Base-by-base conservation (phyloP, 75 land plant species). In the Pinus albicaulis region DNA sequence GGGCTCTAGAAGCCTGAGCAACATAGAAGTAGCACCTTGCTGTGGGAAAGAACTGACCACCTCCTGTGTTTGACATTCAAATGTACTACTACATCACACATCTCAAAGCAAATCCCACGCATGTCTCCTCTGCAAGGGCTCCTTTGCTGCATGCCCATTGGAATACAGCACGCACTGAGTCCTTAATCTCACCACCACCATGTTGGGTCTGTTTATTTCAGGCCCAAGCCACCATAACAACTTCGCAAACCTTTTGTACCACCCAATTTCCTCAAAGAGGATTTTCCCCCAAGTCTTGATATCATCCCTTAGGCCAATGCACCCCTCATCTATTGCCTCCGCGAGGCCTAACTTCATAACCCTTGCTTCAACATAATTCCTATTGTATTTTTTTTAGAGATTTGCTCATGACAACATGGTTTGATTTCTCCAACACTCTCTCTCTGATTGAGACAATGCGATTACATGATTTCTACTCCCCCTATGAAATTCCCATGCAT, bases 81-180 rank as follows among this genome's bases (percentile, higher is more conserved):
- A 77, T 87, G 92, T 8, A 90, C 78, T 71, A 90, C 90, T 19
- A 88, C 90, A n/a, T n/a, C n/a, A 79, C 92, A 90, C 17, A 89
- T 83, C 82, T 89, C 90, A 74, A 88, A 88, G 63, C 88, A 84
- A n/a, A 89, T 31, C 31, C 31, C 31, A 31, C 2, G 31, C 31
- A 31, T 31, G 31, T 31, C 31, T 31, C 31, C 86, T 90, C 92
- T 20, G 88, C 87, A 68, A 88, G 71, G 24, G 90, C 88, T 64
- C 92, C 90, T 78, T 90, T 83, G 65, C 85, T 85, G n/a, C 88
- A 81, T 36, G 92, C 92, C 91, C 92, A 90, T 82, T 90, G 1
- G 31, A 31, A 31, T 31, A 0, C 31, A 31, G 31, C 31, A 31
- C 0, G 1, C 31, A 31, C 31, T 0, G 31, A 31, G 1, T 31